phyloP scores from a whole-genome alignment of 2,329 filamentous ascomycete species.

The Ceratocystis destructans region DNA sequence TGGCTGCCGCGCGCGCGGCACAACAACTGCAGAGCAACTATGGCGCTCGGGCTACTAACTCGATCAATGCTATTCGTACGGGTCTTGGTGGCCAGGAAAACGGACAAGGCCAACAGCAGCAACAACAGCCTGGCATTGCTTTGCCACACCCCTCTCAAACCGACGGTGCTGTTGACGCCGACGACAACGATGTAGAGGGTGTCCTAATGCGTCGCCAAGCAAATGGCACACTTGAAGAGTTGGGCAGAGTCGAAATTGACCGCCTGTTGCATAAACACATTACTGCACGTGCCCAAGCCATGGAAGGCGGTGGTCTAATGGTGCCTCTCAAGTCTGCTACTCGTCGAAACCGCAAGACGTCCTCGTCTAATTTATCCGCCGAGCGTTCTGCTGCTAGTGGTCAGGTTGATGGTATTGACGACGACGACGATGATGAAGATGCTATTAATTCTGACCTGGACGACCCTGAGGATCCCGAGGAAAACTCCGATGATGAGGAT shows the following conservation, averaged over 20 bases:
- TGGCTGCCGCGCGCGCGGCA: slow-evolving; percentile 42
- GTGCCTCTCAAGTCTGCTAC: slow-evolving; percentile 49
- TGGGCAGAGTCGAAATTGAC: slow-evolving; percentile 52
- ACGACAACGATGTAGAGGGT: slow-evolving; percentile 42
- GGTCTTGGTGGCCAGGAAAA: slow-evolving; percentile 26
- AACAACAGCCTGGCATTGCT: slow-evolving; percentile 21
- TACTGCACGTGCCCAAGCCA: slow-evolving; percentile 47
- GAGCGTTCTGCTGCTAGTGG: slow-evolving; percentile 37
- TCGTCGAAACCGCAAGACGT: slow-evolving; percentile 20
- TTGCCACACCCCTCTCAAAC: slow-evolving; percentile 39
- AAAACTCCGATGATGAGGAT: slow-evolving; percentile 77
- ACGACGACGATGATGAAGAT: slow-evolving; percentile 63
- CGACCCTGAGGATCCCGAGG: slow-evolving; percentile 73
- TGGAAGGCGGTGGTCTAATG: slow-evolving; percentile 67
- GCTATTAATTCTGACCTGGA: slow-evolving; percentile 98
- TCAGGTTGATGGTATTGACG: slow-evolving; percentile 38
- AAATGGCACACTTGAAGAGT: slow-evolving; percentile 40
- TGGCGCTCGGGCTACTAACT: slow-evolving; percentile 49
- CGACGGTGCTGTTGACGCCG: slow-evolving; percentile 55
- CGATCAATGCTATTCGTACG: slow-evolving; percentile 49
- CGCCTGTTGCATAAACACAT: slow-evolving; percentile 55
- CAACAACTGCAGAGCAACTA: slow-evolving; percentile 46
- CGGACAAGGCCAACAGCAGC: slow-evolving; percentile 25
- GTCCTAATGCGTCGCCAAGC: slow-evolving; percentile 45
- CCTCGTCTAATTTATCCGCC: background rate